Base-by-base conservation (phyloP, 1,139 yeast genomes). In the Scheffersomyces titani region DNA sequence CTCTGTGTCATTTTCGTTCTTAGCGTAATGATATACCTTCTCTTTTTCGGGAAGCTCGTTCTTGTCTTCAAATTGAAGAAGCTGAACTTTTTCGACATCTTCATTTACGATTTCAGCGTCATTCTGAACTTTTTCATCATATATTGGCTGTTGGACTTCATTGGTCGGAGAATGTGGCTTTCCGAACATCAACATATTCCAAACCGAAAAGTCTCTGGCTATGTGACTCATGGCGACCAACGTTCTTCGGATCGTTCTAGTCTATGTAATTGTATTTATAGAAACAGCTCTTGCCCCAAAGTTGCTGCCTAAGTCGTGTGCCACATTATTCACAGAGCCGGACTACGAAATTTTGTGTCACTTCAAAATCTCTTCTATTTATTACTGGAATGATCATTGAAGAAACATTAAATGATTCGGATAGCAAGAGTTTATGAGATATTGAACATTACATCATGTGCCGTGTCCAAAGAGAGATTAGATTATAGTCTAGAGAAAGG, bases 151-250 rank as follows among this genome's bases (percentile, higher is more conserved):
- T 7, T 30, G 40, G 16, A 11, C 22, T 11, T 20, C 49, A 7
- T 46, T 22, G 19, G 49, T n/a, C 22, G 49, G 49, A 19, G 49
- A 16, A 3, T 22, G 13, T 21, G 49, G 22, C 11, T 21, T 58
- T 7, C 68, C 70, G 56, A 59, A 63, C 18, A 59, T 51, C 49
- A 67, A 54, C 67, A 62, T 66, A 54, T 68, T 66, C 71, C 69
- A 68, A 24, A 68, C 56, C 5, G 62, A 59, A 51, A 44, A 54
- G 51, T 68, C 72, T 50, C 65, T 57, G 40, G 59, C 67, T n/a
- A 61, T 54, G 49, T 60, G 63, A 55, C 64, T 65, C 70, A 66
- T 66, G 18, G 18, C 49, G 16, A 30, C 40, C 40, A 30, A 16
- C 40, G 40, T 30, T 30, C 4, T 30, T 30, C 40, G 13, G 40